phyloP scores from a whole-genome alignment of 352 stramenopile genomes.

The Globisporangium iwayamae region DNA sequence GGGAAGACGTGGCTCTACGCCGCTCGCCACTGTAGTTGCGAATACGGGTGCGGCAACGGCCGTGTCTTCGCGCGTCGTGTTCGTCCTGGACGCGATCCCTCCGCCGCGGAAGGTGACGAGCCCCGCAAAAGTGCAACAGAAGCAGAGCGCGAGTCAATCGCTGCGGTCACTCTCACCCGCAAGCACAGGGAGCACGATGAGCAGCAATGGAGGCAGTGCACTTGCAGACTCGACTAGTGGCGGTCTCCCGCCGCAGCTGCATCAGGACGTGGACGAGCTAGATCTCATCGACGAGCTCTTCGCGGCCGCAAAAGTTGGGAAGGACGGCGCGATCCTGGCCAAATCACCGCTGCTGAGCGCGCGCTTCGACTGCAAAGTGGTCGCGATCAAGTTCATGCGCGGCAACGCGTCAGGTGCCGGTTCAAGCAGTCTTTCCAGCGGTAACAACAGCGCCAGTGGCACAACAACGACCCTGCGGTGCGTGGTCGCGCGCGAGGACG shows the following conservation, averaged over 20 bases:
- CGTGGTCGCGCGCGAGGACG: conserved; percentile 72
- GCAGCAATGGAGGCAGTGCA: not conserved
- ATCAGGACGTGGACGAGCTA: conserved; percentile 57
- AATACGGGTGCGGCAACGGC: not conserved
- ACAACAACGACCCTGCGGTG: conserved; percentile 49
- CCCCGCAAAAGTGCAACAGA: conserved; percentile 10
- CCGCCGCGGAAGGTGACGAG: conserved; percentile 26
- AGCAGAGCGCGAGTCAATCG: conserved; percentile 1
- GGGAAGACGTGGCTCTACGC: conserved; percentile 8
- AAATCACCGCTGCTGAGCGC: conserved; percentile 70
- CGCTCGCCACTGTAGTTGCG: not conserved
- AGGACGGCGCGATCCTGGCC: conserved; percentile 60
- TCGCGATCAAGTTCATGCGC: conserved; percentile 60
- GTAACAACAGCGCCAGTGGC: conserved; percentile 6
- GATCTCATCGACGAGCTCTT: conserved; percentile 76
- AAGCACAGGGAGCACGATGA: conserved; percentile 29
- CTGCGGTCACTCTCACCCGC: conserved; percentile 11
- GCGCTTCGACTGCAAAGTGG: conserved; percentile 65
- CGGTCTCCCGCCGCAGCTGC: conserved; percentile 1
- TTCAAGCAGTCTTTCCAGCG: not conserved
- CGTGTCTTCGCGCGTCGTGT: conserved; percentile 44
- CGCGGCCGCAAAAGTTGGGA: conserved; percentile 34
- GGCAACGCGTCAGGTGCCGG: conserved; percentile 16
- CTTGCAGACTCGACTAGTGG: not conserved
- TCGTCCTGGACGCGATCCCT: conserved; percentile 71